Conservation (phyloP, 164 flowering plant species). For the Chloranthus sessilifolius region DNA sequence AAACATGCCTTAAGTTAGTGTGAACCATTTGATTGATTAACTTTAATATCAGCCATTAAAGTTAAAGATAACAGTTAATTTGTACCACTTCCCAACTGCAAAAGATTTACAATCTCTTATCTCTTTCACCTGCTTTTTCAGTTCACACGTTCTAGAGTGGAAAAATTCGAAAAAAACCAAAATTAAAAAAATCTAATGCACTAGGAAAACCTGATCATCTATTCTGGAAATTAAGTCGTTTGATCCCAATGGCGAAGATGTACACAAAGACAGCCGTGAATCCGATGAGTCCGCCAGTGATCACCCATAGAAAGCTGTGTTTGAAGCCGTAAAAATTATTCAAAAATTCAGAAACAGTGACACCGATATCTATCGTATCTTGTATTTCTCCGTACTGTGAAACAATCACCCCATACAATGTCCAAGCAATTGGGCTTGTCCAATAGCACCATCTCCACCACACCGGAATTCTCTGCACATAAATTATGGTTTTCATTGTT, state of each 20-base stretch:
- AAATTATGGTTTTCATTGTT: too few species aligned
- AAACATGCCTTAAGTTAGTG: too few species aligned
- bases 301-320: conserved; percentile 32
- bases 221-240: conserved; percentile 33
- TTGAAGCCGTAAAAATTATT: conserved; percentile 32
- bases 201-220: too few species aligned
- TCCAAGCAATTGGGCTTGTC: conserved; percentile 43
- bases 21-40: too few species aligned
- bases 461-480: conserved; percentile 40
- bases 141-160: too few species aligned
- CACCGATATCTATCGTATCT: not conserved
- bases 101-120: too few species aligned
- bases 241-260: conserved; percentile 36
- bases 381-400: conserved; percentile 45
- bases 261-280: conserved; percentile 33
- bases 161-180: too few species aligned
- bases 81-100: too few species aligned
- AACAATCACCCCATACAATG: conserved; percentile 41
- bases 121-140: too few species aligned
- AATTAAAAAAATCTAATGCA: too few species aligned
- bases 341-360: conserved; percentile 25
- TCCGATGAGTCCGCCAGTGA: conserved; percentile 22
- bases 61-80: too few species aligned
- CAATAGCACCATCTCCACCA: conserved; percentile 68
- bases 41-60: too few species aligned